Evolutionary conservation across 2,329 filamentous ascomycete genomes (phyloP).

Genomic region (Stenocarpella maydis): DNA sequence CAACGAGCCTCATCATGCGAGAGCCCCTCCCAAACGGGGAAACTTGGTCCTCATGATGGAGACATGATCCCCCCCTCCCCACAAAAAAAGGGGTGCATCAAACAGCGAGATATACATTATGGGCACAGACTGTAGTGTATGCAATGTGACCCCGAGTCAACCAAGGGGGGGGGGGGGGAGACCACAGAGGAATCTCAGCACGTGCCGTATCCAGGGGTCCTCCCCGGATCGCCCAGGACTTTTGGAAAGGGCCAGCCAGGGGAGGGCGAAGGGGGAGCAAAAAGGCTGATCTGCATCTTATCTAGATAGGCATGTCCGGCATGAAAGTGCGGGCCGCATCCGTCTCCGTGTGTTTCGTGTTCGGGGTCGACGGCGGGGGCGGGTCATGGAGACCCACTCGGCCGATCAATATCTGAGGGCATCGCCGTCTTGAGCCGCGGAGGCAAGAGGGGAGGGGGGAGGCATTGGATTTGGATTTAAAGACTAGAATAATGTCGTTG

Average conservation of each 20-base stretch:
- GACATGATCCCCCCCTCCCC: neutral
- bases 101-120: slow-evolving; percentile 10
- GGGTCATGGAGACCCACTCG: neutral
- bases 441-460: neutral
- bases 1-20: neutral
- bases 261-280: neutral
- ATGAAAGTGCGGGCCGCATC: slow-evolving; percentile 13
- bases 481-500: neutral
- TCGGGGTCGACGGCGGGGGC: neutral
- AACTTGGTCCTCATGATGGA: slow-evolving; percentile 10
- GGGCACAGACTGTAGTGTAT: neutral
- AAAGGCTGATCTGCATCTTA: slow-evolving; percentile 13
- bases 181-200: neutral
- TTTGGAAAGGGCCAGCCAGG: neutral
- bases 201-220: slow-evolving; percentile 8
- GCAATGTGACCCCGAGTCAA: slow-evolving; percentile 11
- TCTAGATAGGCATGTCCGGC: slow-evolving; percentile 21
- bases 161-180: too few species aligned
- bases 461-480: too few species aligned
- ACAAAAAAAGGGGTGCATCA: neutral
- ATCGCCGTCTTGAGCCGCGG: neutral
- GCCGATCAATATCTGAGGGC: neutral
- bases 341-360: slow-evolving; percentile 6
- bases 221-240: slow-evolving; percentile 15
- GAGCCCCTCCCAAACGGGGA: neutral